Base-by-base conservation (phyloP, 495 filamentous ascomycete genomes). In the Astrothelium macrocarpum region DNA sequence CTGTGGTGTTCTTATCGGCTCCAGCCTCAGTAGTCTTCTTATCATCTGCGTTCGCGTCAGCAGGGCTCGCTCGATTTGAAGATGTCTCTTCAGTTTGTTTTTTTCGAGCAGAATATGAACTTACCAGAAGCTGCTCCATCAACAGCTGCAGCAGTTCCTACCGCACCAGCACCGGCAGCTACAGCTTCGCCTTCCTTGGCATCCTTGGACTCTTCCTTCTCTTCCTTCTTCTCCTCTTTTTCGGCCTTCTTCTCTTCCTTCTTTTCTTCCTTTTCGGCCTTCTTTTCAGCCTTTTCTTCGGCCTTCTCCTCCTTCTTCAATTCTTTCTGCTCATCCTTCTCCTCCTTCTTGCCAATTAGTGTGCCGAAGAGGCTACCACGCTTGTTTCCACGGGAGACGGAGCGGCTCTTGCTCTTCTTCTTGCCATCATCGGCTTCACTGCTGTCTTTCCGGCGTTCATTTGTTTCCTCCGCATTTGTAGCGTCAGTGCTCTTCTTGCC, bases 341-440 rank as follows among this genome's bases (percentile, higher is more conserved):
- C 72, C 64, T 77, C 77, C 63, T 80, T 79, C 84, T 90, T 91
- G 71, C 84, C 82, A 2, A 89, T 79, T 53, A 91, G 78, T 63
- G 73, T 77, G 66, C 87, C 89, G 75, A 97, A 95, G 78, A 95
- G 85, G 71, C 89, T 91, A 46, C 78, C 71, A 64, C 90, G 87
- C 87, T 96, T 56, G 23, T 26, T 96, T 74, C 88, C 75, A 46
- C 74, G 87, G 71, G 89, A 95, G 64, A 89, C 88, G 62, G 90
- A 95, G 68, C 89, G 88, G 64, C 76, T 72, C 74, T 76, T 77
- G 67, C 67, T 67, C 61, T 71, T 70, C 31, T 67, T 68, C 64
- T 75, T 71, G 32, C 65, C 64, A 65, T 71, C 62, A 62, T 78
- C 77, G 69, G 75, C 72, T 62, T 80, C 77, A 45, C 77, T 74